Conservation (phyloP, 495 filamentous ascomycete genomes). For the Aspergillus kassunensis region DNA sequence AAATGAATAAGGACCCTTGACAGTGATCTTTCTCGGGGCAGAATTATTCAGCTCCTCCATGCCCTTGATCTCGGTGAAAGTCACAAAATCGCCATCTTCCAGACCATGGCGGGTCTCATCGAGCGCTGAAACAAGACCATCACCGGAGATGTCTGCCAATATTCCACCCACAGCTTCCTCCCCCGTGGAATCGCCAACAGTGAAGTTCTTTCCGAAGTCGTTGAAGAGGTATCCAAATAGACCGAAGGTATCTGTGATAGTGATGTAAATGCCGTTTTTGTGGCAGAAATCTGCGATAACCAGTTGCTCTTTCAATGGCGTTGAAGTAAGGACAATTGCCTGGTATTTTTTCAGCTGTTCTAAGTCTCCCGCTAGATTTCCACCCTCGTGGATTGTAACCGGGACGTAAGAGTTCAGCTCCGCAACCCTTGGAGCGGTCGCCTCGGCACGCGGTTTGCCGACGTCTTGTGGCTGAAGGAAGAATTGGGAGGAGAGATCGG, state of each 20-base stretch:
- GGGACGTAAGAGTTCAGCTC: constrained; percentile 97
- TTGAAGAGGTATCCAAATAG: constrained; percentile 96
- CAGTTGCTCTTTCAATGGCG: constrained; percentile 72
- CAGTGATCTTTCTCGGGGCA: constrained; percentile 81
- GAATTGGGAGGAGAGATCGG: constrained; percentile 93
- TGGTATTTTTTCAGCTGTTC: constrained; percentile 81
- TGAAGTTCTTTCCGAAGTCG: constrained; percentile 93
- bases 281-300: constrained; percentile 88
- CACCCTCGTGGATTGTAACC: constrained; percentile 66
- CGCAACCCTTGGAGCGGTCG: constrained; percentile 82
- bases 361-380: constrained; percentile 64
- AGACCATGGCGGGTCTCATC: constrained; percentile 95
- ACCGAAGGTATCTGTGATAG: constrained; percentile 84
- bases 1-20: constrained; percentile 96
- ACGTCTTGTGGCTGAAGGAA: constrained; percentile 87
- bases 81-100: constrained; percentile 94
- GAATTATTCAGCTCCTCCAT: constrained; percentile 85
- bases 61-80: constrained; percentile 87
- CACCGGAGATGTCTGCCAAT: constrained; percentile 80
- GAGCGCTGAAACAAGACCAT: constrained; percentile 87
- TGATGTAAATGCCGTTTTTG: constrained; percentile 82
- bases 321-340: constrained; percentile 85
- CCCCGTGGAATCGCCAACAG: constrained; percentile 82
- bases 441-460: constrained; percentile 83
- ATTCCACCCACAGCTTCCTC: constrained; percentile 87